Percentiles rank a stretch among this genome's conserved stretches.
These are phyloP conservation scores for Fusarium devonianum DNA, from an alignment of 2,329 filamentous ascomycete genomes.

Conservation along the genomic window DNA sequence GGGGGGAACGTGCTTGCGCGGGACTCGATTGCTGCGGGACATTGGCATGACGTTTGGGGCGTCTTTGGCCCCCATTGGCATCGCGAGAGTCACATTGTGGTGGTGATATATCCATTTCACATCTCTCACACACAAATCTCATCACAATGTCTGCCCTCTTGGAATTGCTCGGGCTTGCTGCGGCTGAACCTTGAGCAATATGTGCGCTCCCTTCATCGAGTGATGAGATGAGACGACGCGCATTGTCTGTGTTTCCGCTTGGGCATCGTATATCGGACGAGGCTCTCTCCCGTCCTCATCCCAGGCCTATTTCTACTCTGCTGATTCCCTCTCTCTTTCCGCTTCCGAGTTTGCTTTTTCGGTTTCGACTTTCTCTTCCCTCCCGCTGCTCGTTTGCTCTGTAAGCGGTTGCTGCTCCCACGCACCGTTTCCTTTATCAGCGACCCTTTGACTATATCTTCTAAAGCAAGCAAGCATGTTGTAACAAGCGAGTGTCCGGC, in stretches of 20 bases:
- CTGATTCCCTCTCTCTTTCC: constrained; percentile 2
- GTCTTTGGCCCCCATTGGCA: too few species aligned
- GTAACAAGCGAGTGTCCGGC: constrained; percentile 20
- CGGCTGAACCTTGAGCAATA: constrained; percentile 16
- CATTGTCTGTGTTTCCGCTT: not conserved
- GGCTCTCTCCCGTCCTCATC: constrained; percentile 9
- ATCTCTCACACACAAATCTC: not conserved
- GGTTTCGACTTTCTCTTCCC: constrained; percentile 1
- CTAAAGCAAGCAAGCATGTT: constrained; percentile 8
- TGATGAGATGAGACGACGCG: constrained; percentile 14
- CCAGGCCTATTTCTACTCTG: not conserved
- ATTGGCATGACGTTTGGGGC: too few species aligned
- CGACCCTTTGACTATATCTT: not conserved
- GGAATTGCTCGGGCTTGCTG: constrained; percentile 8
- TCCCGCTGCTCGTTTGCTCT: constrained; percentile 12
- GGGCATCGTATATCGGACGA: constrained; percentile 15
- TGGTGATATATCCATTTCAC: constrained; percentile 4
- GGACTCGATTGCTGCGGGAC: too few species aligned
- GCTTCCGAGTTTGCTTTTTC: constrained; percentile 13
- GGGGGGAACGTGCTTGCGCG: too few species aligned
- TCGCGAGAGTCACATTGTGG: constrained; percentile 11
- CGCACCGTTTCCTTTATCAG: too few species aligned
- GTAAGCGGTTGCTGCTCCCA: too few species aligned
- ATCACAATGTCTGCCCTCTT: not conserved
- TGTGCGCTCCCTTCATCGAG: constrained; percentile 21